Conservation (phyloP, 2,329 filamentous ascomycete species). For the Tricladium varicosporioides region DNA sequence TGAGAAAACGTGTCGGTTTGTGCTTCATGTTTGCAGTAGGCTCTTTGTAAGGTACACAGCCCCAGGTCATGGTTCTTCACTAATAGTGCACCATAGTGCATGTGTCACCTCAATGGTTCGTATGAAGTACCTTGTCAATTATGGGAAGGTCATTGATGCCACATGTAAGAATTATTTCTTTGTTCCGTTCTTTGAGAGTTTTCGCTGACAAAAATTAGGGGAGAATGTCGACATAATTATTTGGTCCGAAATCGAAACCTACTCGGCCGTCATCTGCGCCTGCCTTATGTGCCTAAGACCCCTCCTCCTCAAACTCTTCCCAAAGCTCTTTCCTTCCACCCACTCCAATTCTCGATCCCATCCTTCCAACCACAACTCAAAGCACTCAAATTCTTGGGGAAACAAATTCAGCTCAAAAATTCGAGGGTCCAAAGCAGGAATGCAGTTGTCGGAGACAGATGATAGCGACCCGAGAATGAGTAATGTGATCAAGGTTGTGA, state of each 20-base stretch:
- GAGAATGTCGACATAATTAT: constrained; percentile 16
- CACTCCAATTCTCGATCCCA: neutral
- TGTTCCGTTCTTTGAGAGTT: neutral
- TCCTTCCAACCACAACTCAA: neutral
- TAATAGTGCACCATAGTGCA: constrained; percentile 39
- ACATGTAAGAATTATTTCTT: constrained; percentile 13
- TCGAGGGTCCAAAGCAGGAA: too few relatives aligned
- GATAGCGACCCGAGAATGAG: too few relatives aligned
- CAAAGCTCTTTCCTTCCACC: constrained; percentile 12
- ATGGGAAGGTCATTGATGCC: constrained; percentile 4
- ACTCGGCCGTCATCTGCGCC: constrained; percentile 24
- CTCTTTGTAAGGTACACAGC: constrained; percentile 51
- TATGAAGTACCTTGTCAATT: constrained; percentile 54
- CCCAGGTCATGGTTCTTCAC: neutral
- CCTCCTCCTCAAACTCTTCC: constrained; percentile 15
- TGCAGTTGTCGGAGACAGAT: too few relatives aligned
- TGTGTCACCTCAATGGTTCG: constrained; percentile 52
- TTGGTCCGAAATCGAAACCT: constrained; percentile 17
- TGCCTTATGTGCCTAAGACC: constrained; percentile 23
- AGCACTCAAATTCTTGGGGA: too few relatives aligned
- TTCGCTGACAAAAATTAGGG: neutral
- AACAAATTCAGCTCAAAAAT: too few relatives aligned
- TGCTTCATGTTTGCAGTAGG: constrained; percentile 65
- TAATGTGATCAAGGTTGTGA: too few relatives aligned
- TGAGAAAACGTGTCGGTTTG: constrained; percentile 63